phyloP scores from a whole-genome alignment of 129 eudicot genomes.

The Dittrichia graveolens region DNA sequence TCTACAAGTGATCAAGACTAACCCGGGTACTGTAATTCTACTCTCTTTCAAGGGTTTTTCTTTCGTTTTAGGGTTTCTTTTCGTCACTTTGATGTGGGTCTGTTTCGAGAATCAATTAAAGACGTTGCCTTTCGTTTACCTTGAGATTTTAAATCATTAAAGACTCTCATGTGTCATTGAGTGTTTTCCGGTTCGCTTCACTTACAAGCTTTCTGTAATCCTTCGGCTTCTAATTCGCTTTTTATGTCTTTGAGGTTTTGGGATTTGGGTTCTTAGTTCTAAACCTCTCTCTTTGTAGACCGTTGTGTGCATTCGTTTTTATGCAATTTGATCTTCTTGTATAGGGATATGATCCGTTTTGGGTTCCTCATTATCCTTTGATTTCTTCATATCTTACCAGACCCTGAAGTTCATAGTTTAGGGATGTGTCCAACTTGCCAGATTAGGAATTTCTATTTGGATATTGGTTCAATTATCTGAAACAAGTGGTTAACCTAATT shows the following conservation, averaged over 20 bases:
- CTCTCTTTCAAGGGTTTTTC: constrained; percentile 7
- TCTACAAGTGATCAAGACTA: constrained; percentile 55
- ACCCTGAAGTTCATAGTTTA: neutral
- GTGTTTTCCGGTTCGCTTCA: constrained; percentile 54
- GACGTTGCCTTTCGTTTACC: constrained; percentile 33
- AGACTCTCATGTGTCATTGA: constrained; percentile 46
- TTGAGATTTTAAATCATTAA: constrained; percentile 38
- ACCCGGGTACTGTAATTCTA: constrained; percentile 5
- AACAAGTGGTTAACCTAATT: too few species aligned
- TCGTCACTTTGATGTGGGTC: constrained; percentile 41
- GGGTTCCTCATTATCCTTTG: neutral
- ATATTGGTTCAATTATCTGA: constrained; percentile 2
- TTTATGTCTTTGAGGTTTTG: constrained; percentile 52
- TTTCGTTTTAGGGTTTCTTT: constrained; percentile 27
- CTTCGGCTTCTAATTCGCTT: constrained; percentile 24
- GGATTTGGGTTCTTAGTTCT: constrained; percentile 54
- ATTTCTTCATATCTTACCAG: neutral
- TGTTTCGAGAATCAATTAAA: constrained; percentile 38
- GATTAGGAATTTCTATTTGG: neutral
- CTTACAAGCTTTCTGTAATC: constrained; percentile 42
- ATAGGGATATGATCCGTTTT: neutral
- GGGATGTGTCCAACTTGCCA: constrained; percentile 3
- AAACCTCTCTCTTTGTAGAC: constrained; percentile 19
- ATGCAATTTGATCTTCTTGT: constrained; percentile 6
- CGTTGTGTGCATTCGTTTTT: neutral